These are phyloP conservation scores for Gossypium stocksii DNA, from an alignment of 345 rosid species.

Conservation along the genomic window DNA sequence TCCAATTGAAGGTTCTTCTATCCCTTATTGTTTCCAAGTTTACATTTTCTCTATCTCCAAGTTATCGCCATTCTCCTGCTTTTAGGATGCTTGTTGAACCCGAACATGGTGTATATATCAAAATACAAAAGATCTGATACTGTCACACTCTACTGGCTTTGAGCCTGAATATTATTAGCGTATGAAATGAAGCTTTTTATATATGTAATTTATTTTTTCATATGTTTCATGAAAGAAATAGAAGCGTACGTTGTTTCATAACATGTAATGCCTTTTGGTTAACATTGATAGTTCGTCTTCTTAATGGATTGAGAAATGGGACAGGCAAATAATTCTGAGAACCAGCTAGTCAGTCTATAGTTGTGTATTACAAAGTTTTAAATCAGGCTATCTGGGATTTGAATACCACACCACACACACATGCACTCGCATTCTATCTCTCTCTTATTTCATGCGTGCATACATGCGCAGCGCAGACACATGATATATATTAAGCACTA, in stretches of 20 bases:
- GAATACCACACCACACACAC: too few relatives aligned
- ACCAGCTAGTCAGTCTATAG: too few relatives aligned
- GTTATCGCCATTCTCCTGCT: slow-evolving; percentile 61
- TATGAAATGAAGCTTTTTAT: not conserved
- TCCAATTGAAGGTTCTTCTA: slow-evolving; percentile 54
- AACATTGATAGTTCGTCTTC: not conserved
- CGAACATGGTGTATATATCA: slow-evolving; percentile 54
- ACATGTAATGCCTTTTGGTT: not conserved
- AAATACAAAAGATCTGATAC: slow-evolving; percentile 25
- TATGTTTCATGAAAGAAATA: not conserved
- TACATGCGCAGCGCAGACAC: too few relatives aligned
- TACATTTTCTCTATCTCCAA: slow-evolving; percentile 53
- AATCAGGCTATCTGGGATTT: too few relatives aligned
- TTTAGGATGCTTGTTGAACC: slow-evolving; percentile 72
- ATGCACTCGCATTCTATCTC: too few relatives aligned
- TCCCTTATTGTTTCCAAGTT: slow-evolving; percentile 63
- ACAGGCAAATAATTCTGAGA: too few relatives aligned
- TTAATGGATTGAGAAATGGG: not conserved
- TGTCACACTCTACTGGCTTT: not conserved
- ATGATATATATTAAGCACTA: not conserved
- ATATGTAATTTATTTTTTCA: not conserved
- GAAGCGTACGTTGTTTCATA: not conserved
- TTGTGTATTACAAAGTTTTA: too few relatives aligned
- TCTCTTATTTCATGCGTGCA: too few relatives aligned
- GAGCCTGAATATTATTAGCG: not conserved